Evolutionary conservation across 2,329 filamentous ascomycete species (phyloP), one percentile per base, ranked within the genome.

Genomic region (Beauveria scarabaeidicola): DNA sequence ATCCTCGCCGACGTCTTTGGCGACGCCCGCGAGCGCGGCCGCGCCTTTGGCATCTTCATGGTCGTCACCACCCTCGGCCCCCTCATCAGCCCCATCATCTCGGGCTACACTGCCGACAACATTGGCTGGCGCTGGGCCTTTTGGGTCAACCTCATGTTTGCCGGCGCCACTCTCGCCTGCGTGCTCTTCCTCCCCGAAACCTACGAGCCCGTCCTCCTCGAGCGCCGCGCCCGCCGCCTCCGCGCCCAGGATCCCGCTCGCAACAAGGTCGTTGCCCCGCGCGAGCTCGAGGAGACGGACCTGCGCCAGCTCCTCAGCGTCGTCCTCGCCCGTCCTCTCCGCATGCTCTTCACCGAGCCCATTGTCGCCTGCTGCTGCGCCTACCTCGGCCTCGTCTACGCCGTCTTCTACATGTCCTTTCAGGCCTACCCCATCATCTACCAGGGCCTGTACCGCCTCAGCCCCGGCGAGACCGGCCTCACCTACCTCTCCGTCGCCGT

Each of bases 341-440:
- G 86, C 27, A 93, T 93, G 89, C 76, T 88, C 36, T 48, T 81
- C 54, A 85, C 81, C 47, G 90, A 94, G 68, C 85, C 87, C 52
- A 88, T 93, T 53, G 88, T 93, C 8, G 77, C 85, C 25, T 86
- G 84, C 52, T 83, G 81, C 1, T 90, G 86, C 69, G 68, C 83
- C 67, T 92, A 91, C 70, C 77, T 91, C 11, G 84, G 89, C 38
- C 76, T 92, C 29, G 80, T 85, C 38, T 92, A 91, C 68, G 81
- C 76, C 52, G 81, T 82, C 64, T 82, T 82, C 67, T 82, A 83
- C 77, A 89, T 92, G 73, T 90, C 85, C 68, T 90, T 93, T 66
- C 84, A 90, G 69, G 86, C 87, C 2, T 92, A 87, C 69, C 85
- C 85, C 1, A 78, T 86, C 61, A 87, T 91, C 63, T 92, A 90